These are phyloP conservation scores for Chenopodium quinoa DNA, from an alignment of 148 eudicot genomes.

Conservation along the genomic window DNA sequence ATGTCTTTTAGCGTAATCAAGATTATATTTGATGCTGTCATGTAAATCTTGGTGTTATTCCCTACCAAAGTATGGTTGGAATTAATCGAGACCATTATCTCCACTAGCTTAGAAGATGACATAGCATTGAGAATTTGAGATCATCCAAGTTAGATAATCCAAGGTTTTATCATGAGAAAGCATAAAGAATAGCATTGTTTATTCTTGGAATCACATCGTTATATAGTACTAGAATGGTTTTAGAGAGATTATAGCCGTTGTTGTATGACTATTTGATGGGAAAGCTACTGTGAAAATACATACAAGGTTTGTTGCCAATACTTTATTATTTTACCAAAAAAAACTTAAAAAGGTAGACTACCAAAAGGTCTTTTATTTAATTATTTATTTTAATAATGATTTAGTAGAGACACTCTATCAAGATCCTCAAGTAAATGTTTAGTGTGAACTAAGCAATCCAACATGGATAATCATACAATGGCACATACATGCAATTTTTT, in stretches of 20 bases:
- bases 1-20: too few species aligned
- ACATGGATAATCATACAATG: conserved; percentile 22
- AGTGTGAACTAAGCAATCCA: conserved; percentile 29
- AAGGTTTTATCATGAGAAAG: background rate
- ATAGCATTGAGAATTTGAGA: too few species aligned
- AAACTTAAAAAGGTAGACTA: background rate
- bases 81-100: too few species aligned
- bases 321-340: background rate
- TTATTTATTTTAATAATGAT: background rate
- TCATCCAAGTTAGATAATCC: background rate
- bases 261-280: background rate
- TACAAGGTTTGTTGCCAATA: background rate
- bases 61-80: too few species aligned
- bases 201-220: background rate
- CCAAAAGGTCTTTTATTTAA: background rate
- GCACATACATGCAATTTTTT: background rate
- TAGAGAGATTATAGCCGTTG: background rate
- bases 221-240: background rate
- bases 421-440: conserved; percentile 14
- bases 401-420: conserved; percentile 11
- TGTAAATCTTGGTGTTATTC: too few species aligned
- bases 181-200: background rate
- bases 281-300: background rate
- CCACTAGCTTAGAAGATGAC: background rate
- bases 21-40: too few species aligned